These are phyloP conservation scores for Mortierella sp. DNA, from an alignment of 371 early-diverging fungal genomes.

Conservation along the genomic window DNA sequence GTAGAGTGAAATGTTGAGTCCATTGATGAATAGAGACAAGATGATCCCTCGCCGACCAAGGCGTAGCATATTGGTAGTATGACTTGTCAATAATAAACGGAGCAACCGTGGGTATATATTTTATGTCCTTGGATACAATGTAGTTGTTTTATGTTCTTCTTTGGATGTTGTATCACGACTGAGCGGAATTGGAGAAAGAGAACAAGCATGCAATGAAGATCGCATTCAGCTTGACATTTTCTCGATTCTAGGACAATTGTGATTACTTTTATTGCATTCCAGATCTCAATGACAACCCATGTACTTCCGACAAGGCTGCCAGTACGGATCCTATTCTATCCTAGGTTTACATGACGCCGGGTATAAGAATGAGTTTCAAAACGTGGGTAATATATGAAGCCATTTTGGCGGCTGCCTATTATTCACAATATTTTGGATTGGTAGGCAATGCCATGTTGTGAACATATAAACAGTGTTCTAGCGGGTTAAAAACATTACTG, in stretches of 20 bases:
- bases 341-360: neutral
- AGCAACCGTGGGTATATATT: neutral
- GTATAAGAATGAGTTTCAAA: no score
- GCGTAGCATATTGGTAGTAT: slow-evolving; percentile 24
- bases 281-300: slow-evolving; percentile 31
- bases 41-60: slow-evolving; percentile 49
- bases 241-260: neutral
- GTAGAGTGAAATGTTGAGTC: slow-evolving; percentile 46
- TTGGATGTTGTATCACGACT: no score
- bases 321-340: neutral
- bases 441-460: no score
- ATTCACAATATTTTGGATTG: no score
- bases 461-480: no score
- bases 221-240: slow-evolving; percentile 3
- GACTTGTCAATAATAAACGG: neutral
- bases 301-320: neutral
- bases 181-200: slow-evolving; percentile 8
- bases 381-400: no score
- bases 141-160: neutral
- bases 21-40: slow-evolving; percentile 49
- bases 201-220: neutral
- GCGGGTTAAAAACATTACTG: no score
- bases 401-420: no score
- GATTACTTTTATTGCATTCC: slow-evolving; percentile 16
- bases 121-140: no score